Conservation (phyloP, 23 red algal genomes). For the Cyanidioschyzon merolae region DNA sequence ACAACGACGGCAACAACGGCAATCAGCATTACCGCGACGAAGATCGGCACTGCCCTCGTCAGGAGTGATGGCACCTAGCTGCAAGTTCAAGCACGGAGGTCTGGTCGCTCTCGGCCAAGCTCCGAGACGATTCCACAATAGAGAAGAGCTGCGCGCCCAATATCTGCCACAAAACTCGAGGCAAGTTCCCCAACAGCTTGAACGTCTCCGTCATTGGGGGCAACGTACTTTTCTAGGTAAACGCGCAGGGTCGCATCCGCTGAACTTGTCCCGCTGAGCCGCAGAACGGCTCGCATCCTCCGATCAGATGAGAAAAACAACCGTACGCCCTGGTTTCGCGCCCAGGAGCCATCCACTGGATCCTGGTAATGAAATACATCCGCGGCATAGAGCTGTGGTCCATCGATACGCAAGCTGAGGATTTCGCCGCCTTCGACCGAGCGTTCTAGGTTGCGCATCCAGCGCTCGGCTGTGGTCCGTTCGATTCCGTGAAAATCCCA, state of each 20-base stretch:
- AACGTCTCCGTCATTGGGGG: neutral
- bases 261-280: constrained; percentile 83
- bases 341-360: constrained; percentile 57
- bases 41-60: no score
- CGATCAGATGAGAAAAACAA: constrained; percentile 28
- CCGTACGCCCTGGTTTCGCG: constrained; percentile 47
- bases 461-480: constrained; percentile 21
- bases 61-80: no score
- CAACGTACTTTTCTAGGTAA: constrained; percentile 67
- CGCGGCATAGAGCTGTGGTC: neutral
- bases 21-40: no score
- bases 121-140: neutral
- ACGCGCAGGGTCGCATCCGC: constrained; percentile 72
- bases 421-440: neutral
- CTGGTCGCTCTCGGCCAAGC: neutral
- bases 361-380: constrained; percentile 80
- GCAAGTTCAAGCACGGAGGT: neutral
- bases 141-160: neutral
- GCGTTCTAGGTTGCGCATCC: constrained; percentile 30
- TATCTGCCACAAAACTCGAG: neutral
- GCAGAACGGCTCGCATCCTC: constrained; percentile 48
- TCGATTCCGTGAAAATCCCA: constrained; percentile 79
- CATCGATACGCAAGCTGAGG: neutral
- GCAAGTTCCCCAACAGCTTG: neutral
- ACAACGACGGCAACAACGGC: no score